Conservation (phyloP, 345 rosid genomes). For the Hypericum perforatum region DNA sequence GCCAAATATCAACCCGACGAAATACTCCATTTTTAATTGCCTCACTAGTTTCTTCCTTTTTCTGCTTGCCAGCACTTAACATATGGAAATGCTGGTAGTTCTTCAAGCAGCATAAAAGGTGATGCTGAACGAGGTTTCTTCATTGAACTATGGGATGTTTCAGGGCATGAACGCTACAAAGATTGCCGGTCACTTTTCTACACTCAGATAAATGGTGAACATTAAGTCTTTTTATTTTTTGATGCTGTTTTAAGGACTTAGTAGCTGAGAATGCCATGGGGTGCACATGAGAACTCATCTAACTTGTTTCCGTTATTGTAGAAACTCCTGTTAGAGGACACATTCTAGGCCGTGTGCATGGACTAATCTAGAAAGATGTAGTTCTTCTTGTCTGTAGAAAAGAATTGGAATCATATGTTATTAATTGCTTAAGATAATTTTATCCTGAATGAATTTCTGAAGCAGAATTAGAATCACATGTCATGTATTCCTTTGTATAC, state of each 20-base stretch:
- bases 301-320: too few relatives aligned
- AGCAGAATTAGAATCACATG: too few relatives aligned
- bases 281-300: too few relatives aligned
- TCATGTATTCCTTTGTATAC: too few relatives aligned
- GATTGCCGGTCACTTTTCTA: constrained; percentile 91
- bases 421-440: too few relatives aligned
- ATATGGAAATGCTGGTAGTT: constrained; percentile 74
- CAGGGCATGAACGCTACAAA: constrained; percentile 96
- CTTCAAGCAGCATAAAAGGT: constrained; percentile 83
- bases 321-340: too few relatives aligned
- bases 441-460: too few relatives aligned
- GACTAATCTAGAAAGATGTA: too few relatives aligned
- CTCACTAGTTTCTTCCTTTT: constrained; percentile 12
- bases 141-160: constrained; percentile 97
- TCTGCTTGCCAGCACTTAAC: constrained; percentile 45
- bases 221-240: background rate
- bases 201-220: constrained; percentile 82
- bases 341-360: too few relatives aligned
- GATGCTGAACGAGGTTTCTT: constrained; percentile 94
- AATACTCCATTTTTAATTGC: constrained; percentile 6
- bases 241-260: background rate
- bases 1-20: constrained; percentile 3
- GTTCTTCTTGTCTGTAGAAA: too few relatives aligned
- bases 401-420: too few relatives aligned
- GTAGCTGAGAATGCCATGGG: background rate